A percentile compares a stretch with the other conserved stretches of the same genome.
These are phyloP conservation scores for Candida suzukii DNA, from an alignment of 805 yeast species.

Conservation along the genomic window DNA sequence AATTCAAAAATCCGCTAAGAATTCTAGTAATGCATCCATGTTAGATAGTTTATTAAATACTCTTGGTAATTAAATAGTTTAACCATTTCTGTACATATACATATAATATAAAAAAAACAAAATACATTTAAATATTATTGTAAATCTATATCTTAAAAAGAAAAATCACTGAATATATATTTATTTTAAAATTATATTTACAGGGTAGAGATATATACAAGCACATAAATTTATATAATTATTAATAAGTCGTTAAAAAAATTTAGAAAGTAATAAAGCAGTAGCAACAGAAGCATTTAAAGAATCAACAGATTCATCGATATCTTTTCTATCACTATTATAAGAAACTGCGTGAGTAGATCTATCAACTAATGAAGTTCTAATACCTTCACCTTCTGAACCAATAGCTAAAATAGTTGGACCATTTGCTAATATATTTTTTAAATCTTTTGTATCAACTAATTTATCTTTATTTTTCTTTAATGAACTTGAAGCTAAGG, in stretches of 20 bases:
- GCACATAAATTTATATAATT: neutral
- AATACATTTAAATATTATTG: neutral
- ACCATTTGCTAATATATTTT: constrained; percentile 31
- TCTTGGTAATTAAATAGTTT: too few species aligned
- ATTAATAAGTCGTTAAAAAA: constrained; percentile 3
- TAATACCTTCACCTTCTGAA: constrained; percentile 78
- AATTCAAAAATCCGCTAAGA: neutral
- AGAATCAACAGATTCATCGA: constrained; percentile 53
- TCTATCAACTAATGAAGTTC: constrained; percentile 54
- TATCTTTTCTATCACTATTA: constrained; percentile 16
- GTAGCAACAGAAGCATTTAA: constrained; percentile 88
- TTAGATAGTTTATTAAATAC: constrained; percentile 15
- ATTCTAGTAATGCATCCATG: constrained; percentile 10
- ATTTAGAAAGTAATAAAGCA: constrained; percentile 47
- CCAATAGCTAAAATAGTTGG: constrained; percentile 77
- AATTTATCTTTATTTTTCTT: constrained; percentile 21
- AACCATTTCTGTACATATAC: too few species aligned
- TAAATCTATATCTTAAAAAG: too few species aligned
- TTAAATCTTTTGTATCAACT: constrained; percentile 36
- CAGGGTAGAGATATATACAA: neutral
- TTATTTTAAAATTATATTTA: neutral
- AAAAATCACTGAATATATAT: too few species aligned
- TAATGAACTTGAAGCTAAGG: constrained; percentile 36
- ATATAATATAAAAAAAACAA: constrained; percentile 4
- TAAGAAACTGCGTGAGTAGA: constrained; percentile 47